Percentiles rank a stretch among this genome's conserved stretches.
Conservation (phyloP, 2,329 filamentous ascomycete genomes). For the Beauveria rudraprayagi region DNA sequence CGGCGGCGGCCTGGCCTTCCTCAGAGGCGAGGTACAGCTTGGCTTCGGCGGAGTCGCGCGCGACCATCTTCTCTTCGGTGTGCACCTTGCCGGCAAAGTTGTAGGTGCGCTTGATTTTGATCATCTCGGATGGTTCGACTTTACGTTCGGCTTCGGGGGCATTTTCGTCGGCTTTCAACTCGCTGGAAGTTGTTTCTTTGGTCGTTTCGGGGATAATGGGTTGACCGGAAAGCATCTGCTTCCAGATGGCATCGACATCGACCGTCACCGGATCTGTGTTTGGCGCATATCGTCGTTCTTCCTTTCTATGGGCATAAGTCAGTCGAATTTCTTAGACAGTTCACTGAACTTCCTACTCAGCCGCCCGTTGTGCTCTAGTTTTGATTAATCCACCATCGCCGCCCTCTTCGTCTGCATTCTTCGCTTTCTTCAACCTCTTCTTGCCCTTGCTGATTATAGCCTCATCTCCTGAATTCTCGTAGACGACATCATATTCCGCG, state of each 20-base stretch:
- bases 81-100: conserved; percentile 67
- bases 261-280: conserved; percentile 55
- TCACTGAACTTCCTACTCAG: conserved; percentile 38
- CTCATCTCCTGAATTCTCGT: conserved; percentile 67
- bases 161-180: not conserved
- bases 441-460: conserved; percentile 56
- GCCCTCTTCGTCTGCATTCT: conserved; percentile 44
- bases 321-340: conserved; percentile 1
- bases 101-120: conserved; percentile 64
- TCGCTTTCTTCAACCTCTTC: conserved; percentile 37
- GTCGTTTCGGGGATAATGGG: conserved; percentile 11
- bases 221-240: conserved; percentile 49
- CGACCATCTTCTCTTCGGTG: conserved; percentile 63
- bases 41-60: conserved; percentile 57
- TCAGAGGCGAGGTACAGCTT: conserved; percentile 53
- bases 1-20: conserved; percentile 20
- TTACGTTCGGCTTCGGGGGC: conserved; percentile 3
- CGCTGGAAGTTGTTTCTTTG: not conserved
- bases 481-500: conserved; percentile 36
- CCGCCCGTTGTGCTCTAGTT: conserved; percentile 61
- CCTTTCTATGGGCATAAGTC: conserved; percentile 35
- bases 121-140: conserved; percentile 30
- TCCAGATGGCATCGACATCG: conserved; percentile 65
- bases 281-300: conserved; percentile 45
- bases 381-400: conserved; percentile 60